These are phyloP conservation scores for Hypoxylon sp. DNA, from an alignment of 2,329 filamentous ascomycete species.

Conservation along the genomic window DNA sequence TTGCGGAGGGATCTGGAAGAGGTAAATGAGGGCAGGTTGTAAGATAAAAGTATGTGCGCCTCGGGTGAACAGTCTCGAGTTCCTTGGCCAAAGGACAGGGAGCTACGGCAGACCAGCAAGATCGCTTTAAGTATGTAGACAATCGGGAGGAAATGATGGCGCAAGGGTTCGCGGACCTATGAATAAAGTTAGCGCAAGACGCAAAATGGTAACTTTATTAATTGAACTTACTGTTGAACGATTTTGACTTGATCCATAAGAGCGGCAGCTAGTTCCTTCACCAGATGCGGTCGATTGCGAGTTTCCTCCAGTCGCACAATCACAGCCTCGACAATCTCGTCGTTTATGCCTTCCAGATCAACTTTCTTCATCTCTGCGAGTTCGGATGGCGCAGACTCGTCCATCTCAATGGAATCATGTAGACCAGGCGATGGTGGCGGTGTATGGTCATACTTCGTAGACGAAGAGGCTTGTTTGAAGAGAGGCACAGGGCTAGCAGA, in stretches of 20 bases:
- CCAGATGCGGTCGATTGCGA: slow-evolving; percentile 91
- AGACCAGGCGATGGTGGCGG: slow-evolving; percentile 81
- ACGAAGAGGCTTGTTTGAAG: slow-evolving; percentile 48
- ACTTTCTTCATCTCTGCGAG: slow-evolving; percentile 65
- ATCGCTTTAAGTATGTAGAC: slow-evolving; percentile 88
- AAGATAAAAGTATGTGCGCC: slow-evolving; percentile 96
- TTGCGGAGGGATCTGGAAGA: slow-evolving; percentile 74
- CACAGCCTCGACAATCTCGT: slow-evolving; percentile 94
- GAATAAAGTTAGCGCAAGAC: slow-evolving; percentile 45
- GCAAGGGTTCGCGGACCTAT: slow-evolving; percentile 93
- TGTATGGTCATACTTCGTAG: slow-evolving; percentile 76
- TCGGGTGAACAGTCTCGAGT: slow-evolving; percentile 90
- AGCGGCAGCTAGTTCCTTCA: slow-evolving; percentile 90
- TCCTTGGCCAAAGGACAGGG: slow-evolving; percentile 95
- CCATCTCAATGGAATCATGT: slow-evolving; percentile 60
- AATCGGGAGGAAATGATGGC: slow-evolving; percentile 95
- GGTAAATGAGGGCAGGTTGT: slow-evolving; percentile 89
- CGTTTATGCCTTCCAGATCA: slow-evolving; percentile 87
- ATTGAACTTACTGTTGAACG: slow-evolving; percentile 86
- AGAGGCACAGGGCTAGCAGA: slow-evolving; percentile 54
- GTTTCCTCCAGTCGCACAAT: slow-evolving; percentile 91
- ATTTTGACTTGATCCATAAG: slow-evolving; percentile 82
- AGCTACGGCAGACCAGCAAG: slow-evolving; percentile 81
- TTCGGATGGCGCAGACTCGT: slow-evolving; percentile 56
- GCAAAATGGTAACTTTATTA: slow-evolving; percentile 13